phyloP scores from a whole-genome alignment of 2,329 filamentous ascomycete genomes.

The Fusarium xyrophilum region DNA sequence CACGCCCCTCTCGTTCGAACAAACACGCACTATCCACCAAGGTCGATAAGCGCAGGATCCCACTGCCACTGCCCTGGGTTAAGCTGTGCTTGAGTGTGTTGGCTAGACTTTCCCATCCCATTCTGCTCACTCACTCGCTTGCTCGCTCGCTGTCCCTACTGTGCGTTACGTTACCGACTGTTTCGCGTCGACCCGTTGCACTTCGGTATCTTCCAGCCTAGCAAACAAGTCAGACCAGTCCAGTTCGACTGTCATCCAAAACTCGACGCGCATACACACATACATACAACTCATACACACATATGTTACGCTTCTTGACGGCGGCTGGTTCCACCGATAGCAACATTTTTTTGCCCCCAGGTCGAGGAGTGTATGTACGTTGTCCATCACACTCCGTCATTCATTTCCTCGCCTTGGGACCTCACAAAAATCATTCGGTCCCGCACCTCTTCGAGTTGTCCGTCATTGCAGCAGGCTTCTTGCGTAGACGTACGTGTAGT shows the following conservation, averaged over 20 bases:
- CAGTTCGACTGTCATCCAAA: conserved; percentile 17
- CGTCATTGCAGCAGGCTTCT: conserved; percentile 40
- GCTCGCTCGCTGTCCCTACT: not conserved
- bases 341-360: conserved; percentile 23
- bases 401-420: conserved; percentile 35
- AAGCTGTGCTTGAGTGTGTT: conserved; percentile 16
- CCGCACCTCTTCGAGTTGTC: conserved; percentile 37
- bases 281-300: conserved; percentile 6
- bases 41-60: conserved; percentile 44
- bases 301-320: conserved; percentile 8
- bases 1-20: conserved; percentile 35
- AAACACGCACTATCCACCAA: conserved; percentile 39
- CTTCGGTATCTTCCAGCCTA: conserved; percentile 33
- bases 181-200: conserved; percentile 24
- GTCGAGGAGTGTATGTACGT: conserved; percentile 38
- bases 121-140: not conserved
- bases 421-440: conserved; percentile 46
- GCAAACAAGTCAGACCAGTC: conserved; percentile 15
- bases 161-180: conserved; percentile 4
- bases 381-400: conserved; percentile 43
- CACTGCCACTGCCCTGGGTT: conserved; percentile 39
- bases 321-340: conserved; percentile 33
- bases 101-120: conserved; percentile 15
- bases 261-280: conserved; percentile 12
- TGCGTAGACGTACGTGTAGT: conserved; percentile 21